These are phyloP conservation scores for Macaranga tanarius DNA, from an alignment of 441 rosid genomes.

Conservation along the genomic window DNA sequence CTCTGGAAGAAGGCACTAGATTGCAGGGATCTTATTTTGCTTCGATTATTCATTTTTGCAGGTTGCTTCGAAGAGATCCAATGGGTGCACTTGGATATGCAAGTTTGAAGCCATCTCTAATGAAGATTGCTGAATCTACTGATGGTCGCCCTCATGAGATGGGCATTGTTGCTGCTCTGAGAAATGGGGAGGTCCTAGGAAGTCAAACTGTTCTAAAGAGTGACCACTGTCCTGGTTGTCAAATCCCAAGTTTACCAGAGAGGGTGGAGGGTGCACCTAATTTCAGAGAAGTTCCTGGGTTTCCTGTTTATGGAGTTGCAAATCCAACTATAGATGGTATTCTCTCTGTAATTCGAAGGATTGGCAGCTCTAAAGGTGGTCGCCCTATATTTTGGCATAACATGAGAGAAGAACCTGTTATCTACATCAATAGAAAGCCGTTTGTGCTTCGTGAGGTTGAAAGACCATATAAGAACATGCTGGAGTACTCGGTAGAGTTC, in stretches of 20 bases:
- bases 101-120: conserved; percentile 66
- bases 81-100: conserved; percentile 99
- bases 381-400: conserved; percentile 95
- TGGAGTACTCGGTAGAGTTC: conserved; percentile 81
- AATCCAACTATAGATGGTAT: conserved; percentile 98
- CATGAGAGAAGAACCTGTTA: conserved; percentile 99
- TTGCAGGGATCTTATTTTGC: conserved; percentile 16
- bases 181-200: conserved; percentile 96
- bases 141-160: conserved; percentile 94
- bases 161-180: conserved; percentile 88
- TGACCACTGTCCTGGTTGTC: conserved; percentile 99
- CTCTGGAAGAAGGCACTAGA: not conserved
- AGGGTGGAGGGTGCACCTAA: conserved; percentile 99
- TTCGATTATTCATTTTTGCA: conserved; percentile 33
- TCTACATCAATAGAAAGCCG: conserved; percentile 95
- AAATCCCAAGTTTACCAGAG: conserved; percentile 72
- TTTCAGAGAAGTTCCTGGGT: conserved; percentile 96
- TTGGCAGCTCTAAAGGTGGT: conserved; percentile 80
- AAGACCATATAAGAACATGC: conserved; percentile 97
- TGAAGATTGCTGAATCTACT: conserved; percentile 77
- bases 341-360: conserved; percentile 77
- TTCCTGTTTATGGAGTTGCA: conserved; percentile 99
- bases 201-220: conserved; percentile 98
- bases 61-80: conserved; percentile 97
- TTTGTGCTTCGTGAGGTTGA: conserved; percentile 99